These are phyloP conservation scores for Cubamyces lactineus DNA, from an alignment of 768 basidiomycete species.

Conservation along the genomic window DNA sequence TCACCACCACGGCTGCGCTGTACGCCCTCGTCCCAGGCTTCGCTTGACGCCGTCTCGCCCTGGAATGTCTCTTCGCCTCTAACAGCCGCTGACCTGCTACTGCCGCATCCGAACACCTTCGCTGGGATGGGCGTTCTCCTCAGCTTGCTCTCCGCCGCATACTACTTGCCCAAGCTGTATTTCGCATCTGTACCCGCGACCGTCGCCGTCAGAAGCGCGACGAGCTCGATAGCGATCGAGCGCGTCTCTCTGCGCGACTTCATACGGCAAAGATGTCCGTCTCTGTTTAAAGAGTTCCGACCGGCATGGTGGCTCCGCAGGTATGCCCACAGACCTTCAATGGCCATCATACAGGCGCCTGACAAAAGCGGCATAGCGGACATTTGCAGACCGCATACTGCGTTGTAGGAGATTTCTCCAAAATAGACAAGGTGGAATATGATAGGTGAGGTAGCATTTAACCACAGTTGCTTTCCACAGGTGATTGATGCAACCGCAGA, in stretches of 20 bases:
- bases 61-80: background rate
- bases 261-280: slow-evolving; percentile 33
- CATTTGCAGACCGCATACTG: slow-evolving; percentile 67
- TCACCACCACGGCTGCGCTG: too few species aligned
- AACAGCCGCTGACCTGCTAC: background rate
- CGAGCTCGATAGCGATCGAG: slow-evolving; percentile 15
- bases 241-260: slow-evolving; percentile 28
- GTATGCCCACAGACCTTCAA: slow-evolving; percentile 19
- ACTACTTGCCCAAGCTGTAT: slow-evolving; percentile 26
- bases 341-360: too few species aligned
- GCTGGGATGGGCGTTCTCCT: slow-evolving; percentile 26
- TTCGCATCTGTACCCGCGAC: slow-evolving; percentile 28
- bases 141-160: slow-evolving; percentile 26
- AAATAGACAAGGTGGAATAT: slow-evolving; percentile 57
- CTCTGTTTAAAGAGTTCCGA: slow-evolving; percentile 31
- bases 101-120: background rate
- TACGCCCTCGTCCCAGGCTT: too few species aligned
- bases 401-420: slow-evolving; percentile 62
- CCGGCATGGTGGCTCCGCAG: slow-evolving; percentile 38
- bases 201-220: slow-evolving; percentile 21
- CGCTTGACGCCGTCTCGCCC: too few species aligned
- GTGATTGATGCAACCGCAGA: slow-evolving; percentile 37
- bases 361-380: slow-evolving; percentile 42
- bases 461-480: background rate
- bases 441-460: slow-evolving; percentile 44